Percentiles rank a stretch among this genome's conserved stretches.
Evolutionary conservation across 495 filamentous ascomycete species (phyloP).

Genomic region (Aspergillus sclerotioniger): DNA sequence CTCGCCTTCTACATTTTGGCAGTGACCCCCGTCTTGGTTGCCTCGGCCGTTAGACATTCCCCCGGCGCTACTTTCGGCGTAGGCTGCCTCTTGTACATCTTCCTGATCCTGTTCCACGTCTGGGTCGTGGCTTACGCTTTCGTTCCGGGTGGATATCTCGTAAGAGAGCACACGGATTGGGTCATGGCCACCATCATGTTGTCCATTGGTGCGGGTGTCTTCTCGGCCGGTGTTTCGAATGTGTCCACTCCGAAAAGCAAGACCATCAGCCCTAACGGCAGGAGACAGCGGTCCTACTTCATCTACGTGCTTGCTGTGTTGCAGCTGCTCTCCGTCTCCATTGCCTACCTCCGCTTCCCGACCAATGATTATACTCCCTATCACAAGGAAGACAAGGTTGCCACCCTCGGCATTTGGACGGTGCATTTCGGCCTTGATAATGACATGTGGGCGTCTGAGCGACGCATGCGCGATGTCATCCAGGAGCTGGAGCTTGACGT

Average conservation of each 20-base stretch:
- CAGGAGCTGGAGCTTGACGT: constrained; percentile 94
- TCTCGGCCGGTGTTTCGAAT: constrained; percentile 62
- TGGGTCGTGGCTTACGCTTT: constrained; percentile 99
- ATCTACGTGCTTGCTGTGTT: constrained; percentile 69
- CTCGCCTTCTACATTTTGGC: constrained; percentile 80
- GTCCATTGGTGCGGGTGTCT: constrained; percentile 80
- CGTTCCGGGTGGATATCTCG: constrained; percentile 91
- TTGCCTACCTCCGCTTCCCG: constrained; percentile 93
- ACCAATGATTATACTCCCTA: constrained; percentile 88
- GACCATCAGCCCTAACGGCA: constrained; percentile 51
- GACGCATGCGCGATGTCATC: constrained; percentile 88
- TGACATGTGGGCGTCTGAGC: constrained; percentile 97
- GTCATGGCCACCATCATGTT: constrained; percentile 86
- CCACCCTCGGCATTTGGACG: constrained; percentile 97
- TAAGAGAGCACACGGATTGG: constrained; percentile 95
- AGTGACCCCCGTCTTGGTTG: constrained; percentile 72
- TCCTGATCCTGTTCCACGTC: constrained; percentile 89
- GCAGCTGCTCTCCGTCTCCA: constrained; percentile 73
- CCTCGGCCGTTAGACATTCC: constrained; percentile 67
- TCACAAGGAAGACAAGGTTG: constrained; percentile 78
- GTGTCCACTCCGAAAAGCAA: constrained; percentile 46
- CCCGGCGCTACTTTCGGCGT: constrained; percentile 80
- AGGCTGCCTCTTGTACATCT: constrained; percentile 85
- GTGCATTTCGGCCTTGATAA: constrained; percentile 99
- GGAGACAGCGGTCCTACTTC: constrained; percentile 63